A percentile compares a stretch with the other conserved stretches of the same genome.
These are phyloP conservation scores for Ciborinia camelliae DNA, from an alignment of 2,329 filamentous ascomycete genomes.

Conservation along the genomic window DNA sequence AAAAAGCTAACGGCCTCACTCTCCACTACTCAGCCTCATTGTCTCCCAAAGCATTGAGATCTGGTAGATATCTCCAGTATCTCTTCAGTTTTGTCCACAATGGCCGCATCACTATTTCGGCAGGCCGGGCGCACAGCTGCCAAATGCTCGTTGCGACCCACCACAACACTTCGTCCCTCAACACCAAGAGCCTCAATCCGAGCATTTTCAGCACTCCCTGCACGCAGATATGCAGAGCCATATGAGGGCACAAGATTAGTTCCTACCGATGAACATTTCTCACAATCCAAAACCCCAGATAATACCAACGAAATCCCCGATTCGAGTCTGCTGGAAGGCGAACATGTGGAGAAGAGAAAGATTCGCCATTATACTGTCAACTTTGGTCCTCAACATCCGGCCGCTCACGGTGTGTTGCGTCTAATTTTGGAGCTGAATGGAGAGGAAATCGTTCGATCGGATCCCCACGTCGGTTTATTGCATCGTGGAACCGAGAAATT, in stretches of 20 bases:
- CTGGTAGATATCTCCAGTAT: conserved; percentile 28
- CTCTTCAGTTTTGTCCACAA: conserved; percentile 43
- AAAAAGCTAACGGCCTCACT: conserved; percentile 14
- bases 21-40: conserved; percentile 23
- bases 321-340: conserved; percentile 41
- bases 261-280: conserved; percentile 63
- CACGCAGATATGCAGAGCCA: conserved; percentile 61
- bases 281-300: conserved; percentile 47
- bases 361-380: conserved; percentile 99
- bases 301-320: conserved; percentile 36
- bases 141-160: conserved; percentile 56
- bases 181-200: conserved; percentile 45
- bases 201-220: conserved; percentile 62
- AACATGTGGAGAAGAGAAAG: conserved; percentile 64
- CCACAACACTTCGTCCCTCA: conserved; percentile 35
- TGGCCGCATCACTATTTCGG: conserved; percentile 71
- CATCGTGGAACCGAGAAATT: conserved; percentile 98
- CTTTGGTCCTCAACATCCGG: conserved; percentile 97
- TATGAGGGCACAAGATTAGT: conserved; percentile 49
- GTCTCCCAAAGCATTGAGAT: conserved; percentile 28
- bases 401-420: conserved; percentile 95
- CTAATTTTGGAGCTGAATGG: conserved; percentile 97
- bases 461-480: conserved; percentile 93
- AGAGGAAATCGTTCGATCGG: conserved; percentile 93
- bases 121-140: conserved; percentile 69